phyloP scores from a whole-genome alignment of 257 asterid species.

The Rubia yunnanensis region DNA sequence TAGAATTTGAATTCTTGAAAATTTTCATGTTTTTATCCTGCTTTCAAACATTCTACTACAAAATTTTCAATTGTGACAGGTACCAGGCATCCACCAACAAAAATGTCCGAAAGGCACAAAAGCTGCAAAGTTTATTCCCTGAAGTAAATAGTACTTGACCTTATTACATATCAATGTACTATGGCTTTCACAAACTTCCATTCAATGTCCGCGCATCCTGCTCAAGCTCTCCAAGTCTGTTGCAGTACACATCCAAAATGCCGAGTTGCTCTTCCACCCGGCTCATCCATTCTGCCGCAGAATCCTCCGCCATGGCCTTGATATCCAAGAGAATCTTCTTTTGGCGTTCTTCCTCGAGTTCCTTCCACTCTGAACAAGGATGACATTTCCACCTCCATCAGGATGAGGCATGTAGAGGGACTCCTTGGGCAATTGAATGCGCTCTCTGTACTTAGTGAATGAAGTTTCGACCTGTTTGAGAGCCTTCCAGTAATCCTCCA shows the following conservation, averaged over 20 bases:
- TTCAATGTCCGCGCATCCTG: not conserved
- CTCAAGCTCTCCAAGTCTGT: not conserved
- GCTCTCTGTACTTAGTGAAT: slow-evolving; percentile 3
- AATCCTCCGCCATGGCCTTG: not conserved
- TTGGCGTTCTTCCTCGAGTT: not conserved
- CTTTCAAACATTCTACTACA: too few species aligned
- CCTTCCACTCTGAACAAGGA: not conserved
- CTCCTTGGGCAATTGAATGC: not conserved
- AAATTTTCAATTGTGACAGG: too few species aligned
- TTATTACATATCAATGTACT: too few species aligned
- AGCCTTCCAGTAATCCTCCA: slow-evolving; percentile 1
- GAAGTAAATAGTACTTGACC: too few species aligned
- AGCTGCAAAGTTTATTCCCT: too few species aligned
- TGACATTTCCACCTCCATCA: slow-evolving; percentile 10
- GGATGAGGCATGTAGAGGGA: too few species aligned
- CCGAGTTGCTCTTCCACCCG: not conserved
- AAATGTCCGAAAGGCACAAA: too few species aligned
- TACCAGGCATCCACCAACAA: too few species aligned
- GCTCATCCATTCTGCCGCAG: not conserved
- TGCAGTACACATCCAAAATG: not conserved
- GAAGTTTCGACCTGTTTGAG: slow-evolving; percentile 1
- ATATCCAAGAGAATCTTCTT: not conserved
- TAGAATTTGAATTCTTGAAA: too few species aligned
- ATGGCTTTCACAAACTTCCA: not conserved
- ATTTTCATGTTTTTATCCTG: too few species aligned